Evolutionary conservation across 768 basidiomycete species (phyloP), one percentile per base, ranked within the genome.

Genomic region (Leccinum uliginosum): DNA sequence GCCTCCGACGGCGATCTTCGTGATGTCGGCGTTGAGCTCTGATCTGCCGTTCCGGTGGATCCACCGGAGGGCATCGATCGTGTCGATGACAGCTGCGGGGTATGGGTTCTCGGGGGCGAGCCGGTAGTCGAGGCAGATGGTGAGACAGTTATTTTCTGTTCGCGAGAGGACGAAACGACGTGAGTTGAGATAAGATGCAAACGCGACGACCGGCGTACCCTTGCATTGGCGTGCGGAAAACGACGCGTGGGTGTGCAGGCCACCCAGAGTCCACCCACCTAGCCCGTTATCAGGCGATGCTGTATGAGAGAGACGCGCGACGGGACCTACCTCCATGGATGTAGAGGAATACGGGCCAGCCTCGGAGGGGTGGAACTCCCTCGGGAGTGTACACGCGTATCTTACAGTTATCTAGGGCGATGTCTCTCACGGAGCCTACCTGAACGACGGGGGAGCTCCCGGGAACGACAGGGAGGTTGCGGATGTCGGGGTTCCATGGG

Each of bases 251-350:
- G 80, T 80, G 23, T 66, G 65, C 61, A 87, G 85, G 53, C 74
- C 80, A 0, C 88, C 88, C 2, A 88, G 75, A 0, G 86, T 87
- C 88, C 88, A 89, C 32, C 88, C 87, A 27, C 88, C 87, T 85
- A 50, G 1, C 23, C 1, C 23, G 14, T 11, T 48, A 23, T 54
- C 26, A 59, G 26, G 38, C 38, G 8, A 47, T 24, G 9, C 19
- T 38, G 3, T 9, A 6, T 3, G 6, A 49, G 9, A 17, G 24
- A 29, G 26, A 46, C 11, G 21, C 14, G 10, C 46, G 26, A 50
- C 50, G 43, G 19, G 12, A 53, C 77, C 30, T 51, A 81, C 87
- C 87, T 56, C 88, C 88, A 59, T 89, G 88, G 64, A 85, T 86
- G 74, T 78, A 89, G 19, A 89, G 77, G 54, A 89, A 80, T 1